Conservation (phyloP, 805 yeast genomes). For the Metschnikowia bowlesiae region DNA sequence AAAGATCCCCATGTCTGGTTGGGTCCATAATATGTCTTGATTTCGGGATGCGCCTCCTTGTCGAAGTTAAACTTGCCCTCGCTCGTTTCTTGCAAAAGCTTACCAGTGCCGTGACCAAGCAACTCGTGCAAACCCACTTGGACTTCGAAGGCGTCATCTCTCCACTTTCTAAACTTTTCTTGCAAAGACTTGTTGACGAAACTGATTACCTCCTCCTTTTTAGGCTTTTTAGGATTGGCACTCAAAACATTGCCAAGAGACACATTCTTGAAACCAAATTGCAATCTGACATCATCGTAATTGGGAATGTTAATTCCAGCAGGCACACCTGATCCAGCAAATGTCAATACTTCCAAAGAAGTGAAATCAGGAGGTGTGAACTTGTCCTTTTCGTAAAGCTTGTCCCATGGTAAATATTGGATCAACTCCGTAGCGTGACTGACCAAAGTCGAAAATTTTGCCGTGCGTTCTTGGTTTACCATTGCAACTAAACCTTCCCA, state of each 20-base stretch:
- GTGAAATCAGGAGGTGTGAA: slow-evolving; percentile 93
- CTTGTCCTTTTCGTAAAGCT: slow-evolving; percentile 71
- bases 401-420: slow-evolving; percentile 69
- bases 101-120: slow-evolving; percentile 90
- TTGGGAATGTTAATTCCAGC: slow-evolving; percentile 93
- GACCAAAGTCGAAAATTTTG: slow-evolving; percentile 70
- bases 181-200: slow-evolving; percentile 54
- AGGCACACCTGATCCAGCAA: slow-evolving; percentile 87
- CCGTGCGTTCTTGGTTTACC: slow-evolving; percentile 83
- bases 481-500: slow-evolving; percentile 91
- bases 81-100: slow-evolving; percentile 53
- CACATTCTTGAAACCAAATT: slow-evolving; percentile 83
- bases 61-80: slow-evolving; percentile 73
- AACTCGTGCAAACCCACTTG: slow-evolving; percentile 93
- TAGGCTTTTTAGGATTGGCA: slow-evolving; percentile 60
- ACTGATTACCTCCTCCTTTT: slow-evolving; percentile 62
- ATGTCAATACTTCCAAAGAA: slow-evolving; percentile 81
- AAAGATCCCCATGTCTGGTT: slow-evolving; percentile 91
- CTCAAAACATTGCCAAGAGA: slow-evolving; percentile 81
- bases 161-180: slow-evolving; percentile 60
- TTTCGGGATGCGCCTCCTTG: slow-evolving; percentile 59
- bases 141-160: slow-evolving; percentile 82
- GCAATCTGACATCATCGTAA: slow-evolving; percentile 83
- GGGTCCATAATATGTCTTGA: slow-evolving; percentile 64
- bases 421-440: slow-evolving; percentile 62